Conservation (phyloP, 306 rosid species). For the Dryas drummondii region DNA sequence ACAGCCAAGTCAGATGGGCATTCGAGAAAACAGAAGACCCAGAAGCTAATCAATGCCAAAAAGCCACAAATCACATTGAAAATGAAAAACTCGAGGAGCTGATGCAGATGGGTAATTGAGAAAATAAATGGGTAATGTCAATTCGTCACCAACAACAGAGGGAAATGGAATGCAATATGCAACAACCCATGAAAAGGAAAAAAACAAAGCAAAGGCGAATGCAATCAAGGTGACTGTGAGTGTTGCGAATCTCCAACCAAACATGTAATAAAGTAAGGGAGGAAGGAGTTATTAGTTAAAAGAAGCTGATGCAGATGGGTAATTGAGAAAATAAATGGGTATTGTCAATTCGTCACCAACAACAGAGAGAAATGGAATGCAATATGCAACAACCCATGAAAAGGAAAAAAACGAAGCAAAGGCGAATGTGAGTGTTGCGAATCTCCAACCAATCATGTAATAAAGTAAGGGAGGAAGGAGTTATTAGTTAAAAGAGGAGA, state of each 20-base stretch:
- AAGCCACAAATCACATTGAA: conserved; percentile 7
- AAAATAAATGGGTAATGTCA: conserved; percentile 15
- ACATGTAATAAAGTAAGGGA: conserved; percentile 8
- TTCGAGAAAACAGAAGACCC: conserved; percentile 4
- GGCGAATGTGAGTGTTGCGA: conserved; percentile 17
- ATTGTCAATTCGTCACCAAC: conserved; percentile 1
- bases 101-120: conserved; percentile 15
- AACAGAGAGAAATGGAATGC: conserved; percentile 3
- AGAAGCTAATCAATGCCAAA: conserved; percentile 15
- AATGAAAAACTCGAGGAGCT: neutral
- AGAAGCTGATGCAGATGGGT: neutral
- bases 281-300: neutral
- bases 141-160: neutral
- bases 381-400: conserved; percentile 9
- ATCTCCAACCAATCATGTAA: conserved; percentile 29
- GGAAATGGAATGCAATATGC: too few species aligned
- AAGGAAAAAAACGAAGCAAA: neutral
- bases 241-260: conserved; percentile 31
- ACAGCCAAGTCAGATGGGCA: conserved; percentile 4
- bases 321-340: neutral
- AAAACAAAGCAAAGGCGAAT: neutral
- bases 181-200: too few species aligned
- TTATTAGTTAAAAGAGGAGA: neutral
- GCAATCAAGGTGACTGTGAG: too few species aligned
- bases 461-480: neutral